A percentile compares a stretch with the other conserved stretches of the same genome.
These are phyloP conservation scores for Leptosphaerulina australis DNA, from an alignment of 2,329 filamentous ascomycete genomes.

Conservation along the genomic window DNA sequence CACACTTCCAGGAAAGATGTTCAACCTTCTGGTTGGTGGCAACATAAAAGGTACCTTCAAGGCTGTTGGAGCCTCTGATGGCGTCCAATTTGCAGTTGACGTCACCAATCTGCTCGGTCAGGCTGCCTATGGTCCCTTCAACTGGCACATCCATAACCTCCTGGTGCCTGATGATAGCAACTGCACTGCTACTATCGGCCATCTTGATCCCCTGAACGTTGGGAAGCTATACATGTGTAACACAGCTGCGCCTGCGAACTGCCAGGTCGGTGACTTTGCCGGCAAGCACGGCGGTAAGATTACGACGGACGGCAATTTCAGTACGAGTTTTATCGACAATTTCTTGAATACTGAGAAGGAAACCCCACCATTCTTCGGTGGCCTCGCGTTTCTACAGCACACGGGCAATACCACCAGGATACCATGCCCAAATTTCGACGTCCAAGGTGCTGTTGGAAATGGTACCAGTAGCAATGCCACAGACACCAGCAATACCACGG, in stretches of 20 bases:
- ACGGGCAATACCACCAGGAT: slow-evolving; percentile 57
- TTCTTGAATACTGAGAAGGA: slow-evolving; percentile 55
- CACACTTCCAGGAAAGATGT: slow-evolving; percentile 28
- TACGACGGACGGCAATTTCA: slow-evolving; percentile 35
- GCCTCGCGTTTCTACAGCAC: slow-evolving; percentile 60
- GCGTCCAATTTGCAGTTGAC: slow-evolving; percentile 48
- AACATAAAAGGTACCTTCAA: slow-evolving; percentile 40
- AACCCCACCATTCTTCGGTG: slow-evolving; percentile 56
- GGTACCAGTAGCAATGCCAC: slow-evolving; percentile 18
- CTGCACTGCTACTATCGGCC: slow-evolving; percentile 46
- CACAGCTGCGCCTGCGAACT: slow-evolving; percentile 36
- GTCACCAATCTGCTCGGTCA: slow-evolving; percentile 47
- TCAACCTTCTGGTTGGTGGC: slow-evolving; percentile 28
- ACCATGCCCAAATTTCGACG: slow-evolving; percentile 61
- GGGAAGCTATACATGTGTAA: slow-evolving; percentile 47
- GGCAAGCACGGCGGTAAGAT: slow-evolving; percentile 51
- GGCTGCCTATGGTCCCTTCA: slow-evolving; percentile 28
- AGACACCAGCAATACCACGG: slow-evolving; percentile 5
- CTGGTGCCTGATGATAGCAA: slow-evolving; percentile 46
- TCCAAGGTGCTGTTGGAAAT: slow-evolving; percentile 57
- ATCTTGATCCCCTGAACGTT: slow-evolving; percentile 48
- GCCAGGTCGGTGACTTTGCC: slow-evolving; percentile 51
- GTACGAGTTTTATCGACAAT: slow-evolving; percentile 51
- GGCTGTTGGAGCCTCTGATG: slow-evolving; percentile 38
- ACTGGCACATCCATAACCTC: slow-evolving; percentile 51